These are phyloP conservation scores for Martiniozyma abietophila DNA, from an alignment of 805 yeast species.

Conservation along the genomic window DNA sequence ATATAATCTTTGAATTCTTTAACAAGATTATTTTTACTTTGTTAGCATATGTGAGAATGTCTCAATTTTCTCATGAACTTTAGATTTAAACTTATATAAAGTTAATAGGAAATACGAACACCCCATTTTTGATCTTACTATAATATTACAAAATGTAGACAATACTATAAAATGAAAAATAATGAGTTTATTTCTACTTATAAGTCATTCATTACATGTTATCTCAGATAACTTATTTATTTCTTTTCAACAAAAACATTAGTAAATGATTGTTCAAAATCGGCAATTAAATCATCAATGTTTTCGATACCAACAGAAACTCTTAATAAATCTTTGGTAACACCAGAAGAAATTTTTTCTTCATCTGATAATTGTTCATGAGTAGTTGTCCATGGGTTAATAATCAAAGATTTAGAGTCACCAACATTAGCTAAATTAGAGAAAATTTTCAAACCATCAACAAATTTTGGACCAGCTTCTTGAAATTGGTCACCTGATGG, in stretches of 20 bases:
- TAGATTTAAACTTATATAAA: too few species aligned
- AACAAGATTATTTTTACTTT: too few species aligned
- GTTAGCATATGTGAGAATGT: too few species aligned
- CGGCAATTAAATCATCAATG: slow-evolving; percentile 84
- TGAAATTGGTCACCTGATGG: slow-evolving; percentile 50
- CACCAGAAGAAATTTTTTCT: slow-evolving; percentile 79
- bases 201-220: too few species aligned
- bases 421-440: slow-evolving; percentile 96
- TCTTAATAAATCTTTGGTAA: slow-evolving; percentile 79
- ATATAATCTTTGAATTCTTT: too few species aligned
- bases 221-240: too few species aligned
- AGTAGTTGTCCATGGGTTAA: slow-evolving; percentile 93
- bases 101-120: too few species aligned
- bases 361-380: slow-evolving; percentile 83
- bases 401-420: slow-evolving; percentile 89
- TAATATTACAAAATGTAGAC: too few species aligned
- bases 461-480: slow-evolving; percentile 75
- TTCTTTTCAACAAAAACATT: slow-evolving; percentile 34
- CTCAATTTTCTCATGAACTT: too few species aligned
- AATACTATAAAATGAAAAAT: too few species aligned
- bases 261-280: slow-evolving; percentile 79
- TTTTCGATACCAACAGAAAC: slow-evolving; percentile 86
- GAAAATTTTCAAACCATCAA: slow-evolving; percentile 74
- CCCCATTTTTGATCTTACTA: too few species aligned
- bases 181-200: too few species aligned